Evolutionary conservation across 129 eudicot species (phyloP), one percentile per base, ranked within the genome.

Genomic region (Scalesia atractyloides): DNA sequence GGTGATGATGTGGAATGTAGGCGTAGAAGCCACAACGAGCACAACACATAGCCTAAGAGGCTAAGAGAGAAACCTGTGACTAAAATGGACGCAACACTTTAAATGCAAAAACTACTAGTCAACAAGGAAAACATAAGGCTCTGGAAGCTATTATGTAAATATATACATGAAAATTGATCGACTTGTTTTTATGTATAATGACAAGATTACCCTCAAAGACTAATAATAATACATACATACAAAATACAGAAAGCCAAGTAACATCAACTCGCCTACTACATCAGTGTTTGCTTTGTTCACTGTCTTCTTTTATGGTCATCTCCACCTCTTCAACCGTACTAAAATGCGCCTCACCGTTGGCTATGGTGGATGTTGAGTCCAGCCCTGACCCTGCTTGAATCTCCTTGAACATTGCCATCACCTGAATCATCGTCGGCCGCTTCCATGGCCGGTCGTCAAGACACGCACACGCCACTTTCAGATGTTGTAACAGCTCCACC

Each of bases 391-490:
- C 99, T 1, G 96, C 99, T 44, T 95, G 91, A 62, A 95, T 95
- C 68, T 90, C 95, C 51, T 95, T 95, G 53, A 95, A 91, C 97
- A 83, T 88, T 12, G 96, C 86, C 97, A 95, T 77, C 26, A 95
- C 99, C 82, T 95, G 94, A 47, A 95, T 95, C 96, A 95, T 90
- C 7, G 97, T 90, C 19, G 99, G 99, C 11, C 99, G 88, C 62
- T 72, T 82, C 87, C 75, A 83, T n/a, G 86, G 96, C 46, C 97
- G 89, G 56, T 95, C 99, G 9, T 95, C 97, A 12, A 90, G 82
- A 76, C 99, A 95, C 37, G 87, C 88, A 76, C 86, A 78, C 52
- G 99, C 99, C 20, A 95, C 93, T 60, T 85, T 86, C 49, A 95
- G 61, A 68, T 95, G 99, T 37, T 90, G 84, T 36, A 90, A 68